Evolutionary conservation across 192 early-diverging fungal species (phyloP), one percentile per base, ranked within the genome.

Genomic region (Coemansia sp.): DNA sequence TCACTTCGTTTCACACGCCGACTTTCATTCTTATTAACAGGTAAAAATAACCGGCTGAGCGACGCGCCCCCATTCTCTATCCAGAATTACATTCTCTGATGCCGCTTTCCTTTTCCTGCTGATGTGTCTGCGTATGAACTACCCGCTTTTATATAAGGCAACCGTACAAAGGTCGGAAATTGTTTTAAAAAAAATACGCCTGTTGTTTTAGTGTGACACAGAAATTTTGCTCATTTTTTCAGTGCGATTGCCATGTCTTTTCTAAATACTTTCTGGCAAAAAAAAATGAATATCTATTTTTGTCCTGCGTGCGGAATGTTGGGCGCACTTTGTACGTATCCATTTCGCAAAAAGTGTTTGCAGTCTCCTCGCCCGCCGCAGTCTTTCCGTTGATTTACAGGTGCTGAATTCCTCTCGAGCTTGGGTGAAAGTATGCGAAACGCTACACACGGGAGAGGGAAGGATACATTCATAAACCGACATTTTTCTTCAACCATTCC

Each of bases 211-310:
- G 23, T 14, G 19, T 52, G 20, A 15, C 3, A 25, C 23, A 48
- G 19, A 17, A 48, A 6, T 6, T 6, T 48, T 20, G 19, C 17
- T 8, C 38, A n/a, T n/a, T 14, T 40, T 8, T 40, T 40, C 5
- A 40, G 38, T 40, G 38, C 38, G 38, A 40, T 40, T 40, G 46
- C 49, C 49, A 25, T 25, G 5, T 25, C 49, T 25, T 52, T 52
- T 52, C 49, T 25, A 25, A 52, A 52, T 52, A 11, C 49, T 11
- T 52, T 52, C 49, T 52, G 20, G 23, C 49, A 52, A 52, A 48
- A 11, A 19, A 48, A 20, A 52, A 14, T 25, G 13, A 20, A 9
- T 25, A 7, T 25, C 49, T 52, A 52, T 52, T 52, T 52, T 52
- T 52, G 49, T 52, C 49, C 25, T 52, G 49, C 7, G 49, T 25